These are phyloP conservation scores for Hypoxylon subgilvum DNA, from an alignment of 495 filamentous ascomycete genomes.

Conservation along the genomic window DNA sequence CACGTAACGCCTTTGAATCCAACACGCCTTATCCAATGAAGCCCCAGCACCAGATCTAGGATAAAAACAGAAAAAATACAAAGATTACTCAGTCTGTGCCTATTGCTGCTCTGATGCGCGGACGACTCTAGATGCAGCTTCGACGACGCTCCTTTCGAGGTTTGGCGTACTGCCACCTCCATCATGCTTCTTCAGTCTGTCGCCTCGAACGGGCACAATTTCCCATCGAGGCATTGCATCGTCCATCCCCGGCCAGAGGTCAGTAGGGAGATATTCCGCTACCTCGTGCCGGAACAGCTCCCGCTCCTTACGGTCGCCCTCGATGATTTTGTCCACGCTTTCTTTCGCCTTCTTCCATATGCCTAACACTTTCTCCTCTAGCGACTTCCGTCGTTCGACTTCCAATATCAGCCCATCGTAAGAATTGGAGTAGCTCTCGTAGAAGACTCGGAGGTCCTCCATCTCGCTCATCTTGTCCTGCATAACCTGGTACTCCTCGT, in stretches of 20 bases:
- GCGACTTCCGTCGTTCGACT: conserved; percentile 70
- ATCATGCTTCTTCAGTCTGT: conserved; percentile 10
- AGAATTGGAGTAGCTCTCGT: conserved; percentile 80
- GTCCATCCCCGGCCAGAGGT: conserved; percentile 81
- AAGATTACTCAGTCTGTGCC: neutral
- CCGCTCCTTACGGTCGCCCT: conserved; percentile 73
- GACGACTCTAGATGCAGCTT: conserved; percentile 20
- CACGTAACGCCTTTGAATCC: conserved; percentile 1
- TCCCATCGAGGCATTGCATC: conserved; percentile 50
- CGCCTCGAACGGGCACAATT: conserved; percentile 46
- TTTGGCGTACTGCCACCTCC: conserved; percentile 15
- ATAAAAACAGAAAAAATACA: neutral
- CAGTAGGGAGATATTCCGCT: conserved; percentile 83
- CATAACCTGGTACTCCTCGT: conserved; percentile 72
- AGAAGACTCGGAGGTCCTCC: conserved; percentile 73
- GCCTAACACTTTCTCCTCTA: conserved; percentile 73
- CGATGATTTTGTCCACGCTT: conserved; percentile 76
- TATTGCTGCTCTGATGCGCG: conserved; percentile 9
- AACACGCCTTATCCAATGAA: conserved; percentile 4
- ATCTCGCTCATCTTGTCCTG: conserved; percentile 72
- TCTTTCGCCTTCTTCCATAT: conserved; percentile 76
- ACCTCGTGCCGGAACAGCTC: conserved; percentile 81
- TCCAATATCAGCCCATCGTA: conserved; percentile 87
- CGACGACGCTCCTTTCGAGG: conserved; percentile 39
- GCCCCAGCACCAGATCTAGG: no score